phyloP scores from a whole-genome alignment of 2,329 filamentous ascomycete genomes.

The Alternaria alternata region DNA sequence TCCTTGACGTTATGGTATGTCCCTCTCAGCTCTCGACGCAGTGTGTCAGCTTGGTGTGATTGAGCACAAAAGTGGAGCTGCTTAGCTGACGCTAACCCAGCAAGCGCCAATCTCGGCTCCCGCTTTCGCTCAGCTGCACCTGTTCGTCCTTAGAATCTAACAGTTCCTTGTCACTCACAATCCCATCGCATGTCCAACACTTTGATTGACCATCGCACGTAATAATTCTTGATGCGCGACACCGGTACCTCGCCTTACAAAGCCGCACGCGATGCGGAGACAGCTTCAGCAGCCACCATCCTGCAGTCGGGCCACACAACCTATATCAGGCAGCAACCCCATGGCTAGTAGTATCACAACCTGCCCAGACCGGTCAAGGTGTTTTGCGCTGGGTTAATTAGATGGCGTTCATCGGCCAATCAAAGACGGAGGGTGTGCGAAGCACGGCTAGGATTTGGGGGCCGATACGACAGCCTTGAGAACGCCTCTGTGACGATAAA shows the following conservation, averaged over 20 bases:
- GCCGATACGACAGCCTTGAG: not conserved
- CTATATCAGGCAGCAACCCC: not conserved
- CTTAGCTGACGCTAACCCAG: not conserved
- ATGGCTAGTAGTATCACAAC: not conserved
- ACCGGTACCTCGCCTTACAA: not conserved
- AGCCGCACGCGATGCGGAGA: not conserved
- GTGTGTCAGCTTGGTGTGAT: not conserved
- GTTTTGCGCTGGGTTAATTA: not conserved
- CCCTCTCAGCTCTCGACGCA: not conserved
- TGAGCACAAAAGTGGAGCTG: not conserved
- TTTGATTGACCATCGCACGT: no score
- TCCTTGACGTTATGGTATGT: not conserved
- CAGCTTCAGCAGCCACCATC: not conserved
- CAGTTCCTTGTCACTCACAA: not conserved
- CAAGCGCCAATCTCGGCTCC: not conserved
- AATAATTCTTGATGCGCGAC: not conserved
- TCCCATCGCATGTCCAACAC: not conserved
- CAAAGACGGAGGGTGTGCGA: not conserved
- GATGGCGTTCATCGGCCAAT: constrained; percentile 1
- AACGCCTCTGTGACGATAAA: not conserved
- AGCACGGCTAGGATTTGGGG: constrained; percentile 2
- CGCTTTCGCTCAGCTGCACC: not conserved
- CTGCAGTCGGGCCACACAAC: not conserved
- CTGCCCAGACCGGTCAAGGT: constrained; percentile 1
- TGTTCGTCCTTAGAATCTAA: not conserved